phyloP scores from a whole-genome alignment of 2,329 filamentous ascomycete genomes.

The Alternaria dauci region DNA sequence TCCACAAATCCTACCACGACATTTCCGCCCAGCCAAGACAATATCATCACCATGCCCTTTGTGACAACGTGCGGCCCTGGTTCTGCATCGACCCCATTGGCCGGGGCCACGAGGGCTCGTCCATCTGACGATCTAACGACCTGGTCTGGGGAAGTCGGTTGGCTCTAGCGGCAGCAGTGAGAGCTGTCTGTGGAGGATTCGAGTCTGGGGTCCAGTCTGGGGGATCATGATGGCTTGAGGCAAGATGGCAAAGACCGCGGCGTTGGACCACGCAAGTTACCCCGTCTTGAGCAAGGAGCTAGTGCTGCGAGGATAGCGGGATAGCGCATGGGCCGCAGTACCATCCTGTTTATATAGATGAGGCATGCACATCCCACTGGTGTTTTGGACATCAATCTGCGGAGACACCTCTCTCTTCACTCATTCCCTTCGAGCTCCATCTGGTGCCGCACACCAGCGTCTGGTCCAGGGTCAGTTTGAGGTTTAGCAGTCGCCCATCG shows the following conservation, averaged over 20 bases:
- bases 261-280: conserved; percentile 21
- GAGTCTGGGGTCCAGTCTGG: conserved; percentile 18
- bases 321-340: conserved; percentile 32
- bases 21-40: conserved; percentile 19
- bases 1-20: conserved; percentile 26
- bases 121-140: conserved; percentile 10
- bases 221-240: conserved; percentile 5
- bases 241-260: conserved; percentile 28
- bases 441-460: conserved; percentile 11
- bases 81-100: conserved; percentile 15
- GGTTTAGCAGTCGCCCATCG: conserved; percentile 3
- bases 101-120: conserved; percentile 10
- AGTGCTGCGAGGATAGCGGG: conserved; percentile 16
- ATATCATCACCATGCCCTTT: conserved; percentile 9
- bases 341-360: conserved; percentile 38
- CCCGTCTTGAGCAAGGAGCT: conserved; percentile 31
- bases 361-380: conserved; percentile 14
- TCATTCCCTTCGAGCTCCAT: conserved; percentile 6
- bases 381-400: conserved; percentile 28
- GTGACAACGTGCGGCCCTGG: conserved; percentile 4
- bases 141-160: conserved; percentile 19
- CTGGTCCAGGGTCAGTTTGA: conserved; percentile 15
- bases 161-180: conserved; percentile 7
- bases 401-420: conserved; percentile 26
- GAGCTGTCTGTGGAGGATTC: conserved; percentile 9